These are phyloP conservation scores for Alloascoidea africana DNA, from an alignment of 805 yeast species.

Conservation along the genomic window DNA sequence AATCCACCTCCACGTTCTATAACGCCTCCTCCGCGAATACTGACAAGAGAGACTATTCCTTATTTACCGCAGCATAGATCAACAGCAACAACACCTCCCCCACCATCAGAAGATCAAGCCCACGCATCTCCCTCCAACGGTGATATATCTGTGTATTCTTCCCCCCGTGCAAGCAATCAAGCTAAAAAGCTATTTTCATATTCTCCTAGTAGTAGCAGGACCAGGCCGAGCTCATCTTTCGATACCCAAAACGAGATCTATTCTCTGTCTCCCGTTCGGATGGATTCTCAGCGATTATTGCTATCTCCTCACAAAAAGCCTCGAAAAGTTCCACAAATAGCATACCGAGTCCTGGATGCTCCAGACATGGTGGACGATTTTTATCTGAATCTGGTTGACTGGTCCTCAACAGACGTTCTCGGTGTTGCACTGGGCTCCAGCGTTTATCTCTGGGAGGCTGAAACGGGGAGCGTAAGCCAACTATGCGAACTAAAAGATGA, in stretches of 20 bases:
- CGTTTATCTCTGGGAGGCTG: slow-evolving; percentile 85
- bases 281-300: slow-evolving; percentile 68
- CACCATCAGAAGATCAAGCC: not conserved
- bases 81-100: not conserved
- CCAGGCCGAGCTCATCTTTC: slow-evolving; percentile 20
- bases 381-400: slow-evolving; percentile 80
- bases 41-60: not conserved
- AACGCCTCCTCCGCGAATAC: not conserved
- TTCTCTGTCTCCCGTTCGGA: slow-evolving; percentile 76
- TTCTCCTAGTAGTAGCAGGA: not conserved
- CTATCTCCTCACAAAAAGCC: slow-evolving; percentile 72
- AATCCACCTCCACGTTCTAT: not conserved
- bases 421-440: slow-evolving; percentile 85
- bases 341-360: slow-evolving; percentile 88
- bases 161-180: not conserved
- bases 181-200: not conserved
- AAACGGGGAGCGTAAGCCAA: slow-evolving; percentile 67
- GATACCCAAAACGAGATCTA: slow-evolving; percentile 63
- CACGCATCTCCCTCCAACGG: not conserved
- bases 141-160: not conserved
- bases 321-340: slow-evolving; percentile 69
- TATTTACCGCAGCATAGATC: not conserved
- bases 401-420: slow-evolving; percentile 83
- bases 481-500: slow-evolving; percentile 65
- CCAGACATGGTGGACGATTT: slow-evolving; percentile 92